Conservation (phyloP, 768 basidiomycete species). For the Termitomyces sp. region DNA sequence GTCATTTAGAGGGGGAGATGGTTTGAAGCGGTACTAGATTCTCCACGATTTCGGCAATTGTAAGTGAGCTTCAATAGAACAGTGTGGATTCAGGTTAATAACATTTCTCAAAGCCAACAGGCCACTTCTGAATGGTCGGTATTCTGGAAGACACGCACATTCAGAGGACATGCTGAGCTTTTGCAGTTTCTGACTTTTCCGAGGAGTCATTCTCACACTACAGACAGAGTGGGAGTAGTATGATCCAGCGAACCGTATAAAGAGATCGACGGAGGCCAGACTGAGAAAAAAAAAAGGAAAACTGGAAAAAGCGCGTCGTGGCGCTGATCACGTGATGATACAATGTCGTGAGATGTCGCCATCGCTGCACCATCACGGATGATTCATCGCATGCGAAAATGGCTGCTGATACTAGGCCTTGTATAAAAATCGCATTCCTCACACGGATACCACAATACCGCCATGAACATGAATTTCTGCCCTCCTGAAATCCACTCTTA, state of each 20-base stretch:
- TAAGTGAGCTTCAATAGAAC: not conserved
- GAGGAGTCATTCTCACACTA: not conserved
- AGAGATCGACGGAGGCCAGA: not conserved
- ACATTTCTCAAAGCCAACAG: not conserved
- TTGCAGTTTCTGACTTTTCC: too few species aligned
- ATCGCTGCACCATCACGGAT: slow-evolving; percentile 16
- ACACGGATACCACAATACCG: not conserved
- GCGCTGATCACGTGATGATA: slow-evolving; percentile 9
- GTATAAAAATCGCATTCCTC: not conserved
- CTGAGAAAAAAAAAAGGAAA: not conserved
- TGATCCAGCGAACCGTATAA: not conserved
- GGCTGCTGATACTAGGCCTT: not conserved
- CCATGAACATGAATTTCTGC: slow-evolving; percentile 26
- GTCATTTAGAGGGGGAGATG: not conserved
- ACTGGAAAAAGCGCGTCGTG: not conserved
- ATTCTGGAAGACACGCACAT: too few species aligned
- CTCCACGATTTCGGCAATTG: not conserved
- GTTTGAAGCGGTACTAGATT: not conserved
- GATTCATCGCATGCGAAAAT: not conserved
- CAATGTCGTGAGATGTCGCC: slow-evolving; percentile 21
- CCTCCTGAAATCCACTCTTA: slow-evolving; percentile 42
- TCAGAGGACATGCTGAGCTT: not conserved
- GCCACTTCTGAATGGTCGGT: not conserved
- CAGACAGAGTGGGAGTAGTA: not conserved
- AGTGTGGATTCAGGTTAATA: not conserved